phyloP scores from a whole-genome alignment of 2,329 filamentous ascomycete species.

The Arthrobotrys megalospora region DNA sequence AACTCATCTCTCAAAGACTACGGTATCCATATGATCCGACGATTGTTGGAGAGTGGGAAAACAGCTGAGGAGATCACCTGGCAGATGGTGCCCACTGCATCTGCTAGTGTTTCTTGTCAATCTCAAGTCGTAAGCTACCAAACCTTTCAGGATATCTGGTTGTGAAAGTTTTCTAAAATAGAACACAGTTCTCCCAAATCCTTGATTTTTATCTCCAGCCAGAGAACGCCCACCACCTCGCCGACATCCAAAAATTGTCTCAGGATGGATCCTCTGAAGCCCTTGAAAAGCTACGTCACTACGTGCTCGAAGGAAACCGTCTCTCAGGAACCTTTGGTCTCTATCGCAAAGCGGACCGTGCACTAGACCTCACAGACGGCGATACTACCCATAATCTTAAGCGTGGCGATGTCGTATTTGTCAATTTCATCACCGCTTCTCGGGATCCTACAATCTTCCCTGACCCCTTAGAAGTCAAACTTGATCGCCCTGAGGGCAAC shows the following conservation, averaged over 20 bases:
- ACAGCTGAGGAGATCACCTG: slow-evolving; percentile 78
- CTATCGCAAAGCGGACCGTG: slow-evolving; percentile 73
- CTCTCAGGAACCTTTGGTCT: slow-evolving; percentile 76
- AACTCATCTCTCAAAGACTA: slow-evolving; percentile 74
- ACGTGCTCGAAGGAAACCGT: slow-evolving; percentile 80
- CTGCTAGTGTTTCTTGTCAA: slow-evolving; percentile 79
- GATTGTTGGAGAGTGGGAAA: slow-evolving; percentile 76
- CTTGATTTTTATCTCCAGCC: slow-evolving; percentile 80
- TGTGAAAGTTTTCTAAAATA: slow-evolving; percentile 65
- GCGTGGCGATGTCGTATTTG: slow-evolving; percentile 75
- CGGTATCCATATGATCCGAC: slow-evolving; percentile 77
- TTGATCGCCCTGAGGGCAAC: slow-evolving; percentile 75
- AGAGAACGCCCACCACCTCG: slow-evolving; percentile 72
- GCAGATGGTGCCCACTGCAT: slow-evolving; percentile 79
- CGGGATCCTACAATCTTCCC: slow-evolving; percentile 75
- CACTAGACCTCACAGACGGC: slow-evolving; percentile 72
- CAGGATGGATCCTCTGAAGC: slow-evolving; percentile 72
- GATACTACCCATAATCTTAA: slow-evolving; percentile 71
- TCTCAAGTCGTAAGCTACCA: slow-evolving; percentile 71
- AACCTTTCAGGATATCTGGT: slow-evolving; percentile 65
- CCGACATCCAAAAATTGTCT: slow-evolving; percentile 76
- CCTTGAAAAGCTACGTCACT: slow-evolving; percentile 77
- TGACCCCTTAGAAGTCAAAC: slow-evolving; percentile 74
- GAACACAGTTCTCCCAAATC: slow-evolving; percentile 75
- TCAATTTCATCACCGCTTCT: slow-evolving; percentile 74